Base-by-base conservation (phyloP, 441 rosid genomes). In the Pelargonium citronellum region DNA sequence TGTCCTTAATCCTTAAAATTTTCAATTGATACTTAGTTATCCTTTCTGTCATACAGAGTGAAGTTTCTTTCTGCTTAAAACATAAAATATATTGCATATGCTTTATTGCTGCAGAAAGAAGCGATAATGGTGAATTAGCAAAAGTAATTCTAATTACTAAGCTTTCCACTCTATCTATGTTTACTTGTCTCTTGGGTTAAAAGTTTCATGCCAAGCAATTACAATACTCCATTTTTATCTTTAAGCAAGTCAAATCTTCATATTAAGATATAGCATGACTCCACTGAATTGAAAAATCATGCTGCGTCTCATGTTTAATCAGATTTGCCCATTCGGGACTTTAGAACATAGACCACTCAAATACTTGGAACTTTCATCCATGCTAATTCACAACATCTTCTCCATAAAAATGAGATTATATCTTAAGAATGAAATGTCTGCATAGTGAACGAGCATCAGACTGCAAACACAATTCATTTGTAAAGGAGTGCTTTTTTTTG, bases 211-310 rank as follows among this genome's bases (percentile, higher is more conserved):
- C 64, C 64, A 20, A 9, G 64, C 24, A 10, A 11, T 22, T 10
- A 0, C 7, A 22, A 60, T 22, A 2, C n/a, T 57, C 8, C 9
- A 60, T 10, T 27, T 20, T 60, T 57, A 17, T 17, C 22, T 60
- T 1, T 60, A 60, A 60, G 30, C 64, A 60, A 60, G 64, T 17
- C 9, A 57, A 57, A 60, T 13, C 64, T 60, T 60, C 34, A 22
- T 60, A 20, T 20, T 2, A 17, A 60, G 64, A 57, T 9, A 27
- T 57, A 57, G 9, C 24, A 5, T 57, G 62, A 57, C 7, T 10
- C 19, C 12, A 2, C 16, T 22, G 27, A 17, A 19, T 7, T 57
- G 12, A 57, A 7, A 57, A 0, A 60, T 12, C n/a, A 27, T 3
- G 11, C 64, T 22, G 27, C 16, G 20, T 57, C 34, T 22, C 7